phyloP scores from a whole-genome alignment of 2,329 filamentous ascomycete genomes.

The Pseudogymnoascus sp. region DNA sequence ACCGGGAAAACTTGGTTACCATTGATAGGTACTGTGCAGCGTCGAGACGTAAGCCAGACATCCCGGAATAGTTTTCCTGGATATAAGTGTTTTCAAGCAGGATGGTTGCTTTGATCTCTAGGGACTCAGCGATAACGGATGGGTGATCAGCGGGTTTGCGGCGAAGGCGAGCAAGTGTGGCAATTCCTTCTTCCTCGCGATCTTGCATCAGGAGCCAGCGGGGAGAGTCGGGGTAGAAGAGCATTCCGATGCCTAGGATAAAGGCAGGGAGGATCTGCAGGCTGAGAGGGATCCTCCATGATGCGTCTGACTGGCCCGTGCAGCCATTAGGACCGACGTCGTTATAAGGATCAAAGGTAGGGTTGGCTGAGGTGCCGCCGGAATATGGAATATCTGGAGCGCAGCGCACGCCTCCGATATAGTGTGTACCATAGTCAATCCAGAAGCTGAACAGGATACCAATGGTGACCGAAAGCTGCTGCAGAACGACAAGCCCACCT shows the following conservation, averaged over 20 bases:
- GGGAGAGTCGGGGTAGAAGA: conserved; percentile 52
- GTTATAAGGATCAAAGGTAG: conserved; percentile 16
- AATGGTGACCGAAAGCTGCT: conserved; percentile 23
- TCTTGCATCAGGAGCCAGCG: conserved; percentile 49
- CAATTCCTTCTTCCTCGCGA: conserved; percentile 44
- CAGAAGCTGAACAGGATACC: conserved; percentile 26
- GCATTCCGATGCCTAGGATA: conserved; percentile 46
- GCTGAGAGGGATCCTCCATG: conserved; percentile 50
- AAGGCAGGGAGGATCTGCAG: conserved; percentile 47
- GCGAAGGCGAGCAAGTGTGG: conserved; percentile 43
- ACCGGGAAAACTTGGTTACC: conserved; percentile 15
- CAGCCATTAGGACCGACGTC: conserved; percentile 19
- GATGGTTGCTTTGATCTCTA: conserved; percentile 51
- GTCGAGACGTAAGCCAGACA: conserved; percentile 15
- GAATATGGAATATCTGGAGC: conserved; percentile 18
- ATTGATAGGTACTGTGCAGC: conserved; percentile 15
- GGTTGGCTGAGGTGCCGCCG: conserved; percentile 13
- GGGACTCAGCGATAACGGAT: conserved; percentile 45
- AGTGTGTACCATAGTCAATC: conserved; percentile 24
- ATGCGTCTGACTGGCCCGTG: conserved; percentile 31
- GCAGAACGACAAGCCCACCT: conserved; percentile 22
- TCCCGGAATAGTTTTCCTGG: conserved; percentile 39
- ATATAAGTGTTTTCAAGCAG: conserved; percentile 48
- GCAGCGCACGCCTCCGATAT: conserved; percentile 21
- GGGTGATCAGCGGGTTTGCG: conserved; percentile 39